Evolutionary conservation across 1,284 basidiomycete genomes (phyloP), one percentile per base, ranked within the genome.

Genomic region (Moesziomyces globuligerus): DNA sequence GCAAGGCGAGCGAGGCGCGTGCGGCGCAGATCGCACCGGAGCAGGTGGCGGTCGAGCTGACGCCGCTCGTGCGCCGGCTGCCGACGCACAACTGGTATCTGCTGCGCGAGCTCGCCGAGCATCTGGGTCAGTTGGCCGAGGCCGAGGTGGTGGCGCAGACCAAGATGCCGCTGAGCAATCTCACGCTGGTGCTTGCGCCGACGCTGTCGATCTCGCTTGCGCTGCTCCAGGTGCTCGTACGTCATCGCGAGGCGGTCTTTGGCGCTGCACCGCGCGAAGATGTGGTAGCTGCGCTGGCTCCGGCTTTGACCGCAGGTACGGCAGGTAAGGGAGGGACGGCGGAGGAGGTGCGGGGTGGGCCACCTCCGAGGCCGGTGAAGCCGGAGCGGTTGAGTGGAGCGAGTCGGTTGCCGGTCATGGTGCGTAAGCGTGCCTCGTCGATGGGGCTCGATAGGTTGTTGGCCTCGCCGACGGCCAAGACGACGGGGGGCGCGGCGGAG

Each of bases 111-210:
- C 36, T 81, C 11, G 36, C 73, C 3, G 29, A 65, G 6, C 79
- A 81, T 38, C 51, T 81, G 2, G 67, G 67, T 13, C 45, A 61
- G 43, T 34, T 81, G 28, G 58, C 57, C 1, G 48, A 61, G 5
- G 42, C 65, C 4, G 43, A 54, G 6, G 65, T 66, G 17, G 77
- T 78, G 15, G 45, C 32, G 5, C 43, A 53, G 32, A 81, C 79
- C 11, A 80, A 77, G 61, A 81, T 81, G 79, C 68, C 79, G 10
- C 48, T 81, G 21, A 72, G 66, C 43, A 81, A 80, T 43, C 54
- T 81, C 25, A 72, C 73, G 48, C 37, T 81, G 18, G 76, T 81
- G 11, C 60, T 81, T 13, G 78, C 79, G 7, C 79, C 79, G n/a
- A 80, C 76, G 23, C 60, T 81, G 23, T 64, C 68, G 23, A 56